A percentile compares a stretch with the other conserved stretches of the same genome.
Conservation (phyloP, 495 filamentous ascomycete genomes). For the Trichocladium uniseriatum region DNA sequence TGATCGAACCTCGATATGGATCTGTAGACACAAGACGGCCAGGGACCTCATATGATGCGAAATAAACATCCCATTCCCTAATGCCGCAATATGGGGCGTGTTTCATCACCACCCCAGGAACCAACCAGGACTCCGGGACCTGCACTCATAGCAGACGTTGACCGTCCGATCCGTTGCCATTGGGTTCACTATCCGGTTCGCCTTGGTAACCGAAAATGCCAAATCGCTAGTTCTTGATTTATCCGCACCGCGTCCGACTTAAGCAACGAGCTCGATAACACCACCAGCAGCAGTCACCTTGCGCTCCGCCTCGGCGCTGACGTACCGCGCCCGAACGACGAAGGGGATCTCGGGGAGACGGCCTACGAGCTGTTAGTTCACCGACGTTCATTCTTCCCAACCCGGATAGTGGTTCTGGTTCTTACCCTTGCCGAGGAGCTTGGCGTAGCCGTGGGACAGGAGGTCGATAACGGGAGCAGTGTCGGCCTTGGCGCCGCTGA, state of each 20-base stretch:
- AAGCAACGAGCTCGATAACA: slow-evolving; percentile 30
- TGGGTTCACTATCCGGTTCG: slow-evolving; percentile 22
- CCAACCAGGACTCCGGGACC: slow-evolving; percentile 30
- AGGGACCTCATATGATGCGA: slow-evolving; percentile 18
- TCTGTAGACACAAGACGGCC: slow-evolving; percentile 10
- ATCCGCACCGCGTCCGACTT: slow-evolving; percentile 18
- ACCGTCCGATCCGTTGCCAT: slow-evolving; percentile 23
- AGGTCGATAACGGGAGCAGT: slow-evolving; percentile 30
- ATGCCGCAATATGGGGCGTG: slow-evolving; percentile 26
- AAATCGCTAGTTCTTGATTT: slow-evolving; percentile 29
- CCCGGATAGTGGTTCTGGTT: not conserved
- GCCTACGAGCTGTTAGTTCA: slow-evolving; percentile 11
- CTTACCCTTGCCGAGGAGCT: slow-evolving; percentile 32
- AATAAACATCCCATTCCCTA: slow-evolving; percentile 30
- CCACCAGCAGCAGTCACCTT: slow-evolving; percentile 30
- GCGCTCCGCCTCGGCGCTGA: slow-evolving; percentile 30
- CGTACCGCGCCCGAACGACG: slow-evolving; percentile 28
- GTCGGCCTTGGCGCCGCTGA: slow-evolving; percentile 25
- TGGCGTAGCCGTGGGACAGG: slow-evolving; percentile 29
- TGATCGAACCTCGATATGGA: slow-evolving; percentile 8
- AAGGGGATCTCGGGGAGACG: slow-evolving; percentile 29
- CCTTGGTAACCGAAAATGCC: slow-evolving; percentile 27
- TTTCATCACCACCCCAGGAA: slow-evolving; percentile 19
- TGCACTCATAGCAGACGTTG: slow-evolving; percentile 19
- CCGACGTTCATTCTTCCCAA: not conserved